A percentile compares a stretch with the other conserved stretches of the same genome.
Evolutionary conservation across 495 filamentous ascomycete genomes (phyloP).

Genomic region (Penicillium longicatenatum): DNA sequence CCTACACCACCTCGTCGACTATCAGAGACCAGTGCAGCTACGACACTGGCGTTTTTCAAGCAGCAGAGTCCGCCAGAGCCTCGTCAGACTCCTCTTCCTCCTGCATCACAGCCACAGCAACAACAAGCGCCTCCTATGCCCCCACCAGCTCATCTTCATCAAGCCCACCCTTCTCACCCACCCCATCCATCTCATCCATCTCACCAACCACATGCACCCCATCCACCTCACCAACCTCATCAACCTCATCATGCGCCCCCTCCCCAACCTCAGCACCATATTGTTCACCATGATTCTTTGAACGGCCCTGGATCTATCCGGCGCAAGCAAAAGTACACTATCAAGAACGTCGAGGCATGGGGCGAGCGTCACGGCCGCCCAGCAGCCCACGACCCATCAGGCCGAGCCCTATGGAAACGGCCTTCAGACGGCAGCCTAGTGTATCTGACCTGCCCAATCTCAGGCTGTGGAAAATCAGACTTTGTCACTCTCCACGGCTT

Average conservation of each 20-base stretch:
- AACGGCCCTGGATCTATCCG: slow-evolving; percentile 37
- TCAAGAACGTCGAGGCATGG: slow-evolving; percentile 54
- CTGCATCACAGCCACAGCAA: slow-evolving; percentile 30
- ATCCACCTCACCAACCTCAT: slow-evolving; percentile 12
- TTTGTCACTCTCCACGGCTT: slow-evolving; percentile 52
- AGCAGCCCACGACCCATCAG: slow-evolving; percentile 47
- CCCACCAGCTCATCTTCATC: slow-evolving; percentile 25
- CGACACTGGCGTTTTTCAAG: slow-evolving; percentile 54
- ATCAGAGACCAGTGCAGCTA: slow-evolving; percentile 53
- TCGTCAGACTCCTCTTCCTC: slow-evolving; percentile 37
- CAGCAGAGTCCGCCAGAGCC: slow-evolving; percentile 52
- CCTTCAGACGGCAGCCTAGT: slow-evolving; percentile 50
- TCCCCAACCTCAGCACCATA: slow-evolving; percentile 29
- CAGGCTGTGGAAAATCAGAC: slow-evolving; percentile 47
- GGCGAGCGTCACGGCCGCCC: slow-evolving; percentile 51
- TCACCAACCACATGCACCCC: slow-evolving; percentile 9
- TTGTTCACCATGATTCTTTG: slow-evolving; percentile 33
- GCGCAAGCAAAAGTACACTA: slow-evolving; percentile 53
- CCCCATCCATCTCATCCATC: slow-evolving; percentile 11
- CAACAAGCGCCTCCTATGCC: slow-evolving; percentile 26
- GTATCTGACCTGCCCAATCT: slow-evolving; percentile 48
- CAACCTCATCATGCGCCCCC: slow-evolving; percentile 16
- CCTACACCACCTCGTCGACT: slow-evolving; percentile 47
- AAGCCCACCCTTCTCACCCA: slow-evolving; percentile 23
- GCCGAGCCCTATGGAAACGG: slow-evolving; percentile 48